Evolutionary conservation across 2,329 filamentous ascomycete genomes (phyloP), one percentile per base, ranked within the genome.

Genomic region (Monilinia polystroma): DNA sequence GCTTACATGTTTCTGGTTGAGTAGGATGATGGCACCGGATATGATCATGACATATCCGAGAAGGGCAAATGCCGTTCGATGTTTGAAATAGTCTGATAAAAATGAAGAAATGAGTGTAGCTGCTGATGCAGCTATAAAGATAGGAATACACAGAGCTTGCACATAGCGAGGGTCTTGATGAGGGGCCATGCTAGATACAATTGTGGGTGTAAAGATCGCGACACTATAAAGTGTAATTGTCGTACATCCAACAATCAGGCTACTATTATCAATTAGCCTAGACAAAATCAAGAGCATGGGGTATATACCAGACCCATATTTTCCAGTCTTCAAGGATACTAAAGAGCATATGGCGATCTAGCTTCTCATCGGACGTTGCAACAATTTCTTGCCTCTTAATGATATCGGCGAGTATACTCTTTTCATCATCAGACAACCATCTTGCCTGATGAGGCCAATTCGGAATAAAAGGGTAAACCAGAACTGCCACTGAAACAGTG

Each of bases 201-300:
- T 58, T 5, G 38, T 58, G 43, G 41, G 23, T n/a, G 38, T 58
- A 14, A 45, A 58, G 26, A 58, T 45, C 10, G 23, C 23, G 23
- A 58, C 56, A 26, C 56, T 58, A n/a, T 43, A 43, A n/a, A 43
- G 41, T 12, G 38, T 58, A 16, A 58, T 35, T 58, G 18, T 45
- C n/a, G 38, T 45, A 14, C 16, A 58, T 47, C 38, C 56, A 3
- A 58, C 16, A 32, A 58, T 14, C 6, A 58, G 26, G 16, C 41
- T 41, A 58, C 23, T 58, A 32, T 11, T 20, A 11, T 58, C 18
- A 6, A 14, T 58, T 58, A 58, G 56, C 26, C 11, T 58, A 7
- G 23, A 32, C 3, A 7, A 8, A 4, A 6, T 1, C 6, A 10
- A 4, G 1, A 32, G n/a, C 11, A 5, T n/a, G 41, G 26, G 5